Percentiles rank a stretch among this genome's conserved stretches.
Evolutionary conservation across 1,139 yeast genomes (phyloP).

Genomic region (Geotrichum klebahnii): DNA sequence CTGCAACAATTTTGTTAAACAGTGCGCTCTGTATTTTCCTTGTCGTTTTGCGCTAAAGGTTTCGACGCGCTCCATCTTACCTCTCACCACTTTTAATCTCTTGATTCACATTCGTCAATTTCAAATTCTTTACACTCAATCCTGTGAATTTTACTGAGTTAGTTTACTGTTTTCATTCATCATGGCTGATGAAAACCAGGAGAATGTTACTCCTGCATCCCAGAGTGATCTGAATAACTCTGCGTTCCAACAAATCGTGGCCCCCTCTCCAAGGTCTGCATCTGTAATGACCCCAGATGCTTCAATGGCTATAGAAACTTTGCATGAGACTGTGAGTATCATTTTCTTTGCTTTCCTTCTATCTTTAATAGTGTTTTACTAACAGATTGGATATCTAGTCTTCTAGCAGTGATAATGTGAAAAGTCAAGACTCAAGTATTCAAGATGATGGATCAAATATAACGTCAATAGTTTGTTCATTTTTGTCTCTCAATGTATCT

Average conservation of each 20-base stretch:
- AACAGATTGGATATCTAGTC: neutral
- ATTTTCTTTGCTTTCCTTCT: neutral
- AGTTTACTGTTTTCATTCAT: neutral
- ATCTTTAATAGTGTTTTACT: neutral
- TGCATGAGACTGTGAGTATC: neutral
- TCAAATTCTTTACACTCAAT: neutral
- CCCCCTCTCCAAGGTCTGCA: neutral
- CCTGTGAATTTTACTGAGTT: neutral
- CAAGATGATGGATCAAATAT: slow-evolving; percentile 3
- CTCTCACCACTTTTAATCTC: neutral
- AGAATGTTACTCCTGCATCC: neutral
- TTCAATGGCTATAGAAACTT: neutral
- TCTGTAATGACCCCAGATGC: neutral
- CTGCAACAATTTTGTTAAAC: too few species aligned
- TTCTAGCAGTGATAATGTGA: neutral
- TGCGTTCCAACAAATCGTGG: neutral
- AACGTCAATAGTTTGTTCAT: slow-evolving; percentile 23
- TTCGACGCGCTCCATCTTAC: too few species aligned
- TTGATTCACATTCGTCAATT: neutral
- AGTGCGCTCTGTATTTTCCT: too few species aligned
- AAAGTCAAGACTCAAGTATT: neutral
- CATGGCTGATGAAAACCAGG: slow-evolving; percentile 7
- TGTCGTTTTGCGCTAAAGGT: too few species aligned
- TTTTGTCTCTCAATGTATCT: slow-evolving; percentile 29
- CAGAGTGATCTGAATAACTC: neutral